Evolutionary conservation across 2,329 filamentous ascomycete genomes (phyloP), one percentile per base, ranked within the genome.

Genomic region (Colletotrichum ledebouriae): DNA sequence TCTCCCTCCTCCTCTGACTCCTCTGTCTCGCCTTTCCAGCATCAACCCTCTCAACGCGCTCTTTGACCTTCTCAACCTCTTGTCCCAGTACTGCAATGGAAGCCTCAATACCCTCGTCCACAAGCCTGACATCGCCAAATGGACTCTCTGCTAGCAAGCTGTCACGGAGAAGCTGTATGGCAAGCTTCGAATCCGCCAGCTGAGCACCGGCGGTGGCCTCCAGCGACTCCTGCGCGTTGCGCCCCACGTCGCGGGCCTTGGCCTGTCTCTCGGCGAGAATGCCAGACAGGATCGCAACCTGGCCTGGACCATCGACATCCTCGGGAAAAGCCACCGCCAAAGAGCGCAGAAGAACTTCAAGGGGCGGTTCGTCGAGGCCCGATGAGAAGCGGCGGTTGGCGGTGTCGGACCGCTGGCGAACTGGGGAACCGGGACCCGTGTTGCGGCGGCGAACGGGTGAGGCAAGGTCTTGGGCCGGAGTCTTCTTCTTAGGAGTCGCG

Each of bases 101-200:
- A 2, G 76, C 78, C 63, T 87, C 83, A 42, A 87, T 83, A 33
- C 87, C 85, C 0, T 83, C 80, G 71, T 89, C 87, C 6, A 83
- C 76, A 6, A 89, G 79, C 47, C 78, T 79, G 4, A 87, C 80
- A 22, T 70, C 64, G 0, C 79, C 78, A 72, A 81, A 87, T 4
- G 81, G 76, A 34, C 82, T 86, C 72, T 89, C 86, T 0, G 84
- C 84, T 2, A 88, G 76, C 1, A 89, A 76, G 46, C 83, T 86
- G 66, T 87, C 85, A 5, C 81, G 77, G 15, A 88, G 74, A 9
- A 86, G 72, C 70, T 85, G 82, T 1, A 88, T 73, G 0, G 86
- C 86, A 3, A 79, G 74, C 17, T 80, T 79, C 0, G 82, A 80
- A 67, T 89, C 86, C 0, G 80, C 75, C 0, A 89, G 72, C 10